Evolutionary conservation across 2,329 filamentous ascomycete genomes (phyloP), one percentile per base, ranked within the genome.

Genomic region (Fusarium azukiicola): DNA sequence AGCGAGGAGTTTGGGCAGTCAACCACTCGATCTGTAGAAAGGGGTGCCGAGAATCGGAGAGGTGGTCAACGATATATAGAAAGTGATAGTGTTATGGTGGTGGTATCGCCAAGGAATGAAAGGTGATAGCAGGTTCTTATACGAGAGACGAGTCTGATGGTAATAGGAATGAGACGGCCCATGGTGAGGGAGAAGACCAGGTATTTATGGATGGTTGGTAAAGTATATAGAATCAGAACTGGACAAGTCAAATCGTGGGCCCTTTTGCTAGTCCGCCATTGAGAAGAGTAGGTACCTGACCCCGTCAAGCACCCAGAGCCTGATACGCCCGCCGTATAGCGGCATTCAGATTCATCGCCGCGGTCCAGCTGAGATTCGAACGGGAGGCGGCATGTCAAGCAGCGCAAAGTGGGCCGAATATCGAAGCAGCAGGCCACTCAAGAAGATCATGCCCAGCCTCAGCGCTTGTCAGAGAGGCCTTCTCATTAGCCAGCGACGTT

Each of bases 121-220:
- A 11, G 11, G 10, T 12, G 6, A 47, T 6, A n/a, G 23, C 2
- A 49, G 63, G 44, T 13, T 38, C 42, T 47, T n/a, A 47, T 66
- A 6, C 27, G 36, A 12, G 40, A 36, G 23, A 36, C 3, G 44
- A 16, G 61, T 47, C 23, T 47, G 61, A 11, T n/a, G 42, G 19
- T 32, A 19, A 36, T 4, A 47, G 61, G 40, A 36, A 14, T 5
- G 12, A n/a, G 23, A 49, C 42, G 16, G 6, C 6, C 10, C 3
- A 38, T 66, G 44, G 13, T 7, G 14, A 49, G 12, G 44, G 21
- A 66, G 8, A 27, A 47, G 21, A 38, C 40, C 16, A 38, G 42
- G 27, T 66, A 49, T 49, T 66, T 66, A 66, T 66, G 23, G 42
- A 36, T 11, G 63, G 63, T n/a, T 17, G 21, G 42, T 47, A 36